A percentile compares a stretch with the other conserved stretches of the same genome.
These are phyloP conservation scores for Microcyclosporella mali DNA, from an alignment of 2,329 filamentous ascomycete species.

Conservation along the genomic window DNA sequence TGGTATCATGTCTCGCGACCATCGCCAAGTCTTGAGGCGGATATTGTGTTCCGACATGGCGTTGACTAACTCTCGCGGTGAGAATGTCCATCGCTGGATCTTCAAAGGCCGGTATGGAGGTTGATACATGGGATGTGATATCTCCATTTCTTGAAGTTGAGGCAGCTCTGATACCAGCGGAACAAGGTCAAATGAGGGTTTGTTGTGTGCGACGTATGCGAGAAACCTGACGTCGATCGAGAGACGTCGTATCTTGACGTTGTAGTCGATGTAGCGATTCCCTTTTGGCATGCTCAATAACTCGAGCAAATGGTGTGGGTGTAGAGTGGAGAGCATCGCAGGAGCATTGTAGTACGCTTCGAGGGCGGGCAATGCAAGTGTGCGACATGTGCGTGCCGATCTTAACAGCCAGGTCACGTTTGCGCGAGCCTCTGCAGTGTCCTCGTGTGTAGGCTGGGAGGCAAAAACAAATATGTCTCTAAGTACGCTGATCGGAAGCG, in stretches of 20 bases:
- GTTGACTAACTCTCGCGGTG: slow-evolving; percentile 60
- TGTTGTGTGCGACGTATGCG: slow-evolving; percentile 47
- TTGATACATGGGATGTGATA: slow-evolving; percentile 64
- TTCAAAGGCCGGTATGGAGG: slow-evolving; percentile 58
- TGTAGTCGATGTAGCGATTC: slow-evolving; percentile 51
- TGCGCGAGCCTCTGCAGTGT: slow-evolving; percentile 16
- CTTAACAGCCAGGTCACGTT: slow-evolving; percentile 31
- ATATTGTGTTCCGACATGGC: slow-evolving; percentile 50
- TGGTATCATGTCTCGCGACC: slow-evolving; percentile 38
- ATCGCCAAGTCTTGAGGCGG: slow-evolving; percentile 48
- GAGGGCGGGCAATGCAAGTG: slow-evolving; percentile 32
- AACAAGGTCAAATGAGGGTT: slow-evolving; percentile 51
- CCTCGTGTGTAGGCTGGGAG: slow-evolving; percentile 22
- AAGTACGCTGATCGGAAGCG: slow-evolving; percentile 30
- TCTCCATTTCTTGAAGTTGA: slow-evolving; percentile 61
- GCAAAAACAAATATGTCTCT: slow-evolving; percentile 32
- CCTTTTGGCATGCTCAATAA: slow-evolving; percentile 23
- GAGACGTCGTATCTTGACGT: slow-evolving; percentile 63
- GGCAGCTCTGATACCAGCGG: slow-evolving; percentile 59
- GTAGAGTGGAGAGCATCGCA: slow-evolving; percentile 22
- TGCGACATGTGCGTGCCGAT: slow-evolving; percentile 29
- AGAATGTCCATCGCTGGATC: slow-evolving; percentile 55
- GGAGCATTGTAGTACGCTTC: slow-evolving; percentile 33
- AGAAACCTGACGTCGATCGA: slow-evolving; percentile 61
- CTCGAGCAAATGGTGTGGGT: slow-evolving; percentile 29